Percentiles rank a stretch among this genome's conserved stretches.
Conservation (phyloP, 257 asterid genomes). For the Avicennia marina region DNA sequence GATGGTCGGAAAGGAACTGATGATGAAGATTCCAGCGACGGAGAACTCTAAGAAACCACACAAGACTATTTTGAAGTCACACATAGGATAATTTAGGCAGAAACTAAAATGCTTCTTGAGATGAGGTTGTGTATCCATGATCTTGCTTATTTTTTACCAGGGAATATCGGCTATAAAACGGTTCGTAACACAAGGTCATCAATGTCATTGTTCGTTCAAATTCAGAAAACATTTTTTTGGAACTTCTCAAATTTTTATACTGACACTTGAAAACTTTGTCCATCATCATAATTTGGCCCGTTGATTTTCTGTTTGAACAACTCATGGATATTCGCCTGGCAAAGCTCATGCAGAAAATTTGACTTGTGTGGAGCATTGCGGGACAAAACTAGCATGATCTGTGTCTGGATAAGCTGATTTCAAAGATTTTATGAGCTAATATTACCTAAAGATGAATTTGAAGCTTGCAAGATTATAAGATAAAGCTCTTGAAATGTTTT, state of each 20-base stretch:
- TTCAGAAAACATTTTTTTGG: background rate
- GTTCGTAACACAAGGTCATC: slow-evolving; percentile 2
- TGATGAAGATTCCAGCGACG: slow-evolving; percentile 24
- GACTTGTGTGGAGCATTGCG: too few species aligned
- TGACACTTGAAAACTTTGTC: slow-evolving; percentile 1
- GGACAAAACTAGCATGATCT: too few species aligned
- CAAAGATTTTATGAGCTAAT: too few species aligned
- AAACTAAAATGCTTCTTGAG: slow-evolving; percentile 11
- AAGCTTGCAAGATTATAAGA: too few species aligned
- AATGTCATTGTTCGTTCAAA: background rate
- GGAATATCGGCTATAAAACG: slow-evolving; percentile 4
- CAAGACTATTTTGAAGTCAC: background rate
- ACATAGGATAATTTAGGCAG: slow-evolving; percentile 4
- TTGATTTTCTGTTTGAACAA: background rate
- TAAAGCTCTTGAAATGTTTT: too few species aligned
- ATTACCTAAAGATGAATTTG: too few species aligned
- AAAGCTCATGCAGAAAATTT: background rate
- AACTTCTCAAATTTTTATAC: background rate
- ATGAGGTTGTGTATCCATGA: slow-evolving; percentile 10
- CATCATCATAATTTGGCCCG: too few species aligned
- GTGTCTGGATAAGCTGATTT: too few species aligned
- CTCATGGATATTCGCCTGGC: too few species aligned
- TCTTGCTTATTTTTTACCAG: background rate
- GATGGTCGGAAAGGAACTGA: slow-evolving; percentile 20
- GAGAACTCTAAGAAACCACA: slow-evolving; percentile 38